Evolutionary conservation across 2,329 filamentous ascomycete genomes (phyloP).

Genomic region (Botrytis elliptica): DNA sequence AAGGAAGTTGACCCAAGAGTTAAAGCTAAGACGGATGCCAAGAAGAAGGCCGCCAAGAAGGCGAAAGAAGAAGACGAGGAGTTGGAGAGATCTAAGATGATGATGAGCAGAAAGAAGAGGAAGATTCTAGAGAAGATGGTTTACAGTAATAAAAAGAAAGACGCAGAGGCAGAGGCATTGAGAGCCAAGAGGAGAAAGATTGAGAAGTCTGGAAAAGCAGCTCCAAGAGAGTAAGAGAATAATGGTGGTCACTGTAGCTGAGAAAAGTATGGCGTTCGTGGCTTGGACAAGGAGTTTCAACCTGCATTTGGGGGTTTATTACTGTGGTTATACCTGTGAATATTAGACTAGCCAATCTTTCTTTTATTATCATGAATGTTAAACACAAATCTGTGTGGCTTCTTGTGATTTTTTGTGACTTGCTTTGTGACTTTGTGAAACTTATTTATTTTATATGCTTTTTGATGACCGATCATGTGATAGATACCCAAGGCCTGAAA

Average conservation of each 20-base stretch:
- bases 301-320: constrained; percentile 16
- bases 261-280: constrained; percentile 33
- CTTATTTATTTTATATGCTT: background rate
- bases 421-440: background rate
- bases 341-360: constrained; percentile 19
- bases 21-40: constrained; percentile 67
- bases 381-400: background rate
- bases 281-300: constrained; percentile 21
- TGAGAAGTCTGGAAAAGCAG: constrained; percentile 54
- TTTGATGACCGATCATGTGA: background rate
- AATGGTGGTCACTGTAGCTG: constrained; percentile 16
- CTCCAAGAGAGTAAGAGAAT: constrained; percentile 26
- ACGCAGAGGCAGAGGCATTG: constrained; percentile 83
- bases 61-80: constrained; percentile 79
- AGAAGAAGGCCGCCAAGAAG: constrained; percentile 68
- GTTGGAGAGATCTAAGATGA: constrained; percentile 89
- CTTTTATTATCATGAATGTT: background rate
- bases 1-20: constrained; percentile 53
- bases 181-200: constrained; percentile 87
- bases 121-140: constrained; percentile 98
- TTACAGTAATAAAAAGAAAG: constrained; percentile 91
- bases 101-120: constrained; percentile 97
- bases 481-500: background rate
- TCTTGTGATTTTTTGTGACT: background rate
- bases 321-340: constrained; percentile 15